These are phyloP conservation scores for Dictyostelium firmibasis DNA, from an alignment of 78 protist genomes.

Conservation along the genomic window DNA sequence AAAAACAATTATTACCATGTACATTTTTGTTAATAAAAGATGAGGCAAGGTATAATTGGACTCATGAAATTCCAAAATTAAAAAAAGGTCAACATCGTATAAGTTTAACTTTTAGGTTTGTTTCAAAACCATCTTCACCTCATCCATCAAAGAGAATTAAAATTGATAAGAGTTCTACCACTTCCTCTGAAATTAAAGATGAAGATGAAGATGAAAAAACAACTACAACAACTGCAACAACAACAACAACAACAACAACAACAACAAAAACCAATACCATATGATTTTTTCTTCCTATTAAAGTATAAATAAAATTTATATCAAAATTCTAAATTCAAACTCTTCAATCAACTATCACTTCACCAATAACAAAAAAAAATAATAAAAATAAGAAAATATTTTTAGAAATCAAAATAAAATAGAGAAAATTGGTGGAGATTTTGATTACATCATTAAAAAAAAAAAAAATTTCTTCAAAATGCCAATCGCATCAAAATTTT, in stretches of 20 bases:
- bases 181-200: too few species aligned
- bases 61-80: constrained; percentile 39
- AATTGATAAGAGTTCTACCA: too few species aligned
- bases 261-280: background rate
- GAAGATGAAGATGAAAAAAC: background rate
- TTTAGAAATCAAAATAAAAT: background rate
- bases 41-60: background rate
- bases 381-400: background rate
- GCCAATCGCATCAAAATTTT: background rate
- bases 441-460: background rate
- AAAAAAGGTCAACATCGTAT: background rate
- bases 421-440: background rate
- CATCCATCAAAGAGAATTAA: too few species aligned
- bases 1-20: background rate
- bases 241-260: background rate
- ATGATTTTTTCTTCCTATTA: too few species aligned
- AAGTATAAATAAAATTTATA: background rate
- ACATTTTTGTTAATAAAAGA: background rate
- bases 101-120: constrained; percentile 7
- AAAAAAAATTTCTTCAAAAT: background rate
- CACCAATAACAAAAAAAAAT: background rate
- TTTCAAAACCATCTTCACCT: background rate
- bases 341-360: background rate
- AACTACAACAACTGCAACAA: background rate
- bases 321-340: background rate